phyloP scores from a whole-genome alignment of 2,329 filamentous ascomycete species.

The Hypoxylon sp. region DNA sequence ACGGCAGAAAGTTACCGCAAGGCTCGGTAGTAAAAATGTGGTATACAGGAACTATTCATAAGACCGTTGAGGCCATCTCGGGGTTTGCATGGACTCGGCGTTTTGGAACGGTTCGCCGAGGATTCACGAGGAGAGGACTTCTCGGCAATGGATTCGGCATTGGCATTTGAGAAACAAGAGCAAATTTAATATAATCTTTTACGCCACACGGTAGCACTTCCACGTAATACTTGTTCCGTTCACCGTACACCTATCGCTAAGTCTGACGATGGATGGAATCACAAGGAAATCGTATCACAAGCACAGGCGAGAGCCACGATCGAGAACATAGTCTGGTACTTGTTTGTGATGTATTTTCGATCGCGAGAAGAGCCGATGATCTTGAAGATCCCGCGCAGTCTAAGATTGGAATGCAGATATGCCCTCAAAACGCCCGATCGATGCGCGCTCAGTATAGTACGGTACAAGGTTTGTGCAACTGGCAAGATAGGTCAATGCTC shows the following conservation, averaged over 20 bases:
- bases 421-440: slow-evolving; percentile 35
- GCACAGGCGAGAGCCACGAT: slow-evolving; percentile 9
- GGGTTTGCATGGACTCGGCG: slow-evolving; percentile 47
- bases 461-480: slow-evolving; percentile 16
- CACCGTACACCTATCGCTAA: slow-evolving; percentile 2
- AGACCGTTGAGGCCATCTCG: slow-evolving; percentile 27
- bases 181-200: slow-evolving; percentile 28
- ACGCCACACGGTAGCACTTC: slow-evolving; percentile 5
- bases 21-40: slow-evolving; percentile 5
- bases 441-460: slow-evolving; percentile 40
- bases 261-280: slow-evolving; percentile 2
- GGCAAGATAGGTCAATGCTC: not conserved
- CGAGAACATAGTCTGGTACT: slow-evolving; percentile 23
- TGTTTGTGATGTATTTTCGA: slow-evolving; percentile 31
- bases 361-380: slow-evolving; percentile 7
- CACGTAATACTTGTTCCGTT: slow-evolving; percentile 16
- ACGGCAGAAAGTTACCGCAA: slow-evolving; percentile 1
- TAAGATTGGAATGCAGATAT: slow-evolving; percentile 10
- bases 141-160: slow-evolving; percentile 12
- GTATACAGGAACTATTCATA: slow-evolving; percentile 38
- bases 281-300: slow-evolving; percentile 14
- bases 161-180: slow-evolving; percentile 20
- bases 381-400: slow-evolving; percentile 16
- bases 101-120: slow-evolving; percentile 38
- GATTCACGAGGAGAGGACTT: slow-evolving; percentile 25